phyloP scores from a whole-genome alignment of 176 grass and related monocot genomes.

The Puya raimondii region DNA sequence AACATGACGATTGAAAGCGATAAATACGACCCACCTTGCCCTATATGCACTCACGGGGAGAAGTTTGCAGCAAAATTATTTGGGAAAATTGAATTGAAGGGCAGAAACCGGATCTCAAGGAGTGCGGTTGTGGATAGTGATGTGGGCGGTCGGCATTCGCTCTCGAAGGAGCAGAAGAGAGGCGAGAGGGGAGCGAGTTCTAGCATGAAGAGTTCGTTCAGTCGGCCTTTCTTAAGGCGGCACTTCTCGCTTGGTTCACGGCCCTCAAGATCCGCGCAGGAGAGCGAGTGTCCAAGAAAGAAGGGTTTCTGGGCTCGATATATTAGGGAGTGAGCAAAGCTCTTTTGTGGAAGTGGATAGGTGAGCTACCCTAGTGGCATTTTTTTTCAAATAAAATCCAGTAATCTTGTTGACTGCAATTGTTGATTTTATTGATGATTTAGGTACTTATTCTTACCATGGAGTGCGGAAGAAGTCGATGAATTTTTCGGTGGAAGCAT shows the following conservation, averaged over 20 bases:
- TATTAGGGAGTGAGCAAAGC: constrained; percentile 30
- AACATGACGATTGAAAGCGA: constrained; percentile 46
- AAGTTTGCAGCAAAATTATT: constrained; percentile 38
- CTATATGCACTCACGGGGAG: constrained; percentile 57
- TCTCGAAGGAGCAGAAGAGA: constrained; percentile 20
- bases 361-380: not conserved
- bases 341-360: constrained; percentile 4
- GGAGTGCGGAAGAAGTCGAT: no score
- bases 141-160: not conserved
- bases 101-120: constrained; percentile 29
- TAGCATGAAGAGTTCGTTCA: constrained; percentile 47
- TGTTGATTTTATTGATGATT: no score
- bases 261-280: constrained; percentile 17
- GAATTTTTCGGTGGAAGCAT: no score
- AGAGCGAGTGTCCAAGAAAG: constrained; percentile 37
- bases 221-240: constrained; percentile 41
- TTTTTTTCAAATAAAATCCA: not conserved
- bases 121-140: constrained; percentile 26
- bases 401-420: no score
- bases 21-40: constrained; percentile 62
- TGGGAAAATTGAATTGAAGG: constrained; percentile 27
- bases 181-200: constrained; percentile 31
- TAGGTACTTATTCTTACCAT: no score
- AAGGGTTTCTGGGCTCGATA: constrained; percentile 64
- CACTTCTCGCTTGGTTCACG: constrained; percentile 53